Evolutionary conservation across 2,329 filamentous ascomycete species (phyloP), one percentile per base, ranked within the genome.

Genomic region (Akanthomyces uredinophilus): DNA sequence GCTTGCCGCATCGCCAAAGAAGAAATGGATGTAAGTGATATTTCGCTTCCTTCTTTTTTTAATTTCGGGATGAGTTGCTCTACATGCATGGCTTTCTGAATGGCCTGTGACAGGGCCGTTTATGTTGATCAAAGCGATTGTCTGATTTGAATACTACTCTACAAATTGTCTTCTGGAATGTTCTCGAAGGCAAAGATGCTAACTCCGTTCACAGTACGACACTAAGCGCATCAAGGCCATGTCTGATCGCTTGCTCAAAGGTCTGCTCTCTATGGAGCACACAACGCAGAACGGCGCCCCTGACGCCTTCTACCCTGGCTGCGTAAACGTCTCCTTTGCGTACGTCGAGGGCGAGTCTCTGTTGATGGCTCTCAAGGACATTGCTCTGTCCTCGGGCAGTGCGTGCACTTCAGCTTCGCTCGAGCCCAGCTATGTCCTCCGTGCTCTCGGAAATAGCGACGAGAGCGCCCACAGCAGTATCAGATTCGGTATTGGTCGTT

Each of bases 381-480:
- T 99, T 75, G 95, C 95, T 0, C 81, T 99, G 41, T 98, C 94
- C 7, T 99, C 95, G 0, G 95, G 95, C 62, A 97, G 92, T 71
- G 95, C 95, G 6, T 99, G 95, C 78, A 99, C 95, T 2, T 98
- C 94, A 5, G 95, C 95, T 0, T 99, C 95, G 1, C 81, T 99
- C 39, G 95, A 99, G 75, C 95, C 95, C 18, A 96, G 91, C 74
- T 99, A 99, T 74, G 95, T 99, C 52, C 84, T 99, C 35, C 88
- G 95, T 62, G 95, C 95, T 5, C 83, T 99, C 20, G 95, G 95
- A 63, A 98, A 90, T 81, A 97, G 92, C 68, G 95, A 99, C 70
- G 95, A 99, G 79, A 97, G 90, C 69, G 95, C 95, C 10, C 95
- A 99, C 79, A 96, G 92, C 77, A 96, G 92, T 80, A 99, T 99